Percentiles rank a stretch among this genome's conserved stretches.
phyloP scores from a whole-genome alignment of 345 rosid species.

The Tarenaya hassleriana region DNA sequence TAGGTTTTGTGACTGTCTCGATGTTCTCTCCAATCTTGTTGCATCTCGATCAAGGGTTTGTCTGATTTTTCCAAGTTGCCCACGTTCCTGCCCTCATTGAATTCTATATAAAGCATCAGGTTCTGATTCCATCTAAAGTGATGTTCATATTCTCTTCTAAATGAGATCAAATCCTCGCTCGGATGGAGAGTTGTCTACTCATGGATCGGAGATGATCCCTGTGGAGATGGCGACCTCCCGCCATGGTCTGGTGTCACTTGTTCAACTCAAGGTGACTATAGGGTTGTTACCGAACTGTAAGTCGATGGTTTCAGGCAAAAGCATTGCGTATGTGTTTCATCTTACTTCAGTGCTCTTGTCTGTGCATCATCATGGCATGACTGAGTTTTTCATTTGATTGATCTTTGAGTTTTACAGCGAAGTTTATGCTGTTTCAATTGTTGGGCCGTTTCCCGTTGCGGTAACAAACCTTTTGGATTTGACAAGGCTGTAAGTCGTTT shows the following conservation, averaged over 20 bases:
- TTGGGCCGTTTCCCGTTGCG: slow-evolving; percentile 95
- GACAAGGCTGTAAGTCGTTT: slow-evolving; percentile 65
- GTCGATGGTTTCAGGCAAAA: neutral
- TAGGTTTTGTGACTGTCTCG: slow-evolving; percentile 16
- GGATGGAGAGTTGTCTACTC: slow-evolving; percentile 98
- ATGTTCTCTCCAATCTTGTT: slow-evolving; percentile 18
- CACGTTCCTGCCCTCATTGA: slow-evolving; percentile 10
- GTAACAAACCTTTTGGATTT: slow-evolving; percentile 92
- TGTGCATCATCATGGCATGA: slow-evolving; percentile 3
- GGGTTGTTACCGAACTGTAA: slow-evolving; percentile 87
- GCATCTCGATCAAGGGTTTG: neutral
- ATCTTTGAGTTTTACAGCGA: slow-evolving; percentile 46
- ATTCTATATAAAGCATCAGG: slow-evolving; percentile 21
- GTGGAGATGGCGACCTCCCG: slow-evolving; percentile 79
- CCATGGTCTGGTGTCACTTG: slow-evolving; percentile 98
- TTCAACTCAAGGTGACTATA: slow-evolving; percentile 77
- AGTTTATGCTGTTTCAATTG: slow-evolving; percentile 92
- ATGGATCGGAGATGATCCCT: slow-evolving; percentile 98
- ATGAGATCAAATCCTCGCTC: slow-evolving; percentile 90
- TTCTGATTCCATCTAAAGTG: slow-evolving; percentile 17
- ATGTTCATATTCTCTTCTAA: slow-evolving; percentile 41
- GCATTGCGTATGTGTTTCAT: neutral
- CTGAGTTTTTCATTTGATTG: slow-evolving; percentile 3
- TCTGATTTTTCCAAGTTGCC: too few relatives aligned
- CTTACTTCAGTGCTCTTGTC: neutral